Base-by-base conservation (phyloP, 2,329 filamentous ascomycete genomes). In the Arthrobotrys sinensis region DNA sequence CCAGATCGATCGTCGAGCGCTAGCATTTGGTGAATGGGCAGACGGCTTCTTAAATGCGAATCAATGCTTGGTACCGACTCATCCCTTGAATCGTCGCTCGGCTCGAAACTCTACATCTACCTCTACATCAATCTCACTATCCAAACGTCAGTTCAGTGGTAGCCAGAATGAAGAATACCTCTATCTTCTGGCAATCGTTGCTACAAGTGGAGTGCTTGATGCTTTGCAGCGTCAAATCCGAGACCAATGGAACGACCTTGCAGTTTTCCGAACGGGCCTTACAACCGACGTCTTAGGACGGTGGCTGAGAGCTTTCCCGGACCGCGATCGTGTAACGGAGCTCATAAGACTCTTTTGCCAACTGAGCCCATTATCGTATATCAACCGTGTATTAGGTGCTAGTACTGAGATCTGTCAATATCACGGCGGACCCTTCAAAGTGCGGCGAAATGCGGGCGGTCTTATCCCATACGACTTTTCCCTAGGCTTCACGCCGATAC, bases 1-100 rank as follows among this genome's bases (percentile, higher is more conserved):
- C 19, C 55, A 60, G 43, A 60, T 60, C 55, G 55, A 60, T 12
- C 55, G 55, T 60, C 55, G 55, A 43, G 55, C 55, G 10, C 4
- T 60, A 24, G 34, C 55, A 60, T 60, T 60, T 19, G 55, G 55
- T 4, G 55, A 60, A 3, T 60, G 55, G 55, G 55, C 55, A 24
- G 55, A 60, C 36, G 55, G 36, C 8, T 60, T 40, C 36, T 43
- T 60, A 16, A 32, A 43, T 19, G 43, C 55, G 21, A 40, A 40
- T 14, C 55, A 43, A 43, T 60, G 55, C 12, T 34, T 36, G 0
- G 55, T 36, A 28, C 55, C 55, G 16, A 36, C 28, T 40, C 4
- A 28, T 3, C 28, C 40, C 19, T 14, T 60, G 10, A 43, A 43
- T 19, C 16, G 36, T 43, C 55, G 36, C 7, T 14, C 19, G 6